phyloP scores from a whole-genome alignment of 2,329 filamentous ascomycete genomes.

The Talaromyces sp. region DNA sequence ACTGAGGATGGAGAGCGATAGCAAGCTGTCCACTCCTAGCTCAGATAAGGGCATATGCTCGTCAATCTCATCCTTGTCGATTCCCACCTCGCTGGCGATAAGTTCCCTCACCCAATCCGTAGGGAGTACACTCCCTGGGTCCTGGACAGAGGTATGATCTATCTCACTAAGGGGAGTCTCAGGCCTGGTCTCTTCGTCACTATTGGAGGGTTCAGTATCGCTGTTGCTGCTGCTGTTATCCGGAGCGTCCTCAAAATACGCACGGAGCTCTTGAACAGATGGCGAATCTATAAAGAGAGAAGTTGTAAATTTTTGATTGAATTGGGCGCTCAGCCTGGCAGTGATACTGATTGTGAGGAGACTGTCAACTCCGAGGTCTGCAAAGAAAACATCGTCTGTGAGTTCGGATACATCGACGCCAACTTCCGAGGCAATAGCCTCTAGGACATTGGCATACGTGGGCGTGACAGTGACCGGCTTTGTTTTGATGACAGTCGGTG shows the following conservation, averaged over 20 bases:
- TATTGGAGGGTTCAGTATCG: background rate
- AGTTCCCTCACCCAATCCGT: no score
- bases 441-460: background rate
- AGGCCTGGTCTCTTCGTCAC: background rate
- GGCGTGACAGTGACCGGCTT: background rate
- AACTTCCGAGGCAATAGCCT: background rate
- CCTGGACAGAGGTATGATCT: no score
- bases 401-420: background rate
- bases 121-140: no score
- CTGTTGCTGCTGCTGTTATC: background rate
- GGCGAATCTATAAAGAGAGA: background rate
- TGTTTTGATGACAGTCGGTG: no score
- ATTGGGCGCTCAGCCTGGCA: no score
- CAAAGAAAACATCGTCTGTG: constrained; percentile 3
- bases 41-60: background rate
- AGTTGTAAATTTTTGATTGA: no score
- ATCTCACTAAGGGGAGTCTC: no score
- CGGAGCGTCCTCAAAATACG: background rate
- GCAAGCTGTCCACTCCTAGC: background rate
- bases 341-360: no score
- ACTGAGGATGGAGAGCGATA: background rate
- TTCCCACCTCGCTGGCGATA: background rate
- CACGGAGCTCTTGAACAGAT: background rate
- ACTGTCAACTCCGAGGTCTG: constrained; percentile 27
- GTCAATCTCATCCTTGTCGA: background rate